Evolutionary conservation across 75 land plant species (phyloP).

Genomic region (Selaginella moellendorffii): DNA sequence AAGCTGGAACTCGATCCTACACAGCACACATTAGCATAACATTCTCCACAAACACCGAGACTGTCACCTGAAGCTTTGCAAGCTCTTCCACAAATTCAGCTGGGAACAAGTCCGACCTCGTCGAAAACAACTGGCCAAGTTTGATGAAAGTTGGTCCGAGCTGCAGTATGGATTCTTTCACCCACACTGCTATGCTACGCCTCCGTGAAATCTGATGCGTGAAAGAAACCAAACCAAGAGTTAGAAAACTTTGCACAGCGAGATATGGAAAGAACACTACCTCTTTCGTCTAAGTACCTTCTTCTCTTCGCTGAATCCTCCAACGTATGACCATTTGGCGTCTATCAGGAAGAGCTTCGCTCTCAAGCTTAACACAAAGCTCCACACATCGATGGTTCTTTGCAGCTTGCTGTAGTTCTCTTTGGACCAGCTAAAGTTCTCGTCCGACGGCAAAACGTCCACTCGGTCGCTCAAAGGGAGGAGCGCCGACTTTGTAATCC

Average conservation of each 20-base stretch:
- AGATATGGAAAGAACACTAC: too few relatives aligned
- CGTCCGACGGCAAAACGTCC: too few relatives aligned
- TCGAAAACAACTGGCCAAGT: constrained; percentile 85
- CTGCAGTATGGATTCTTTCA: constrained; percentile 67
- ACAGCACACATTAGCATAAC: neutral
- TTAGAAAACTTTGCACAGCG: too few relatives aligned
- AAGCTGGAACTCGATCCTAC: constrained; percentile 93
- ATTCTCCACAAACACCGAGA: too few relatives aligned
- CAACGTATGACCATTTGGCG: constrained; percentile 75
- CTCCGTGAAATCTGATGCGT: constrained; percentile 71
- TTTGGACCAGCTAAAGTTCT: constrained; percentile 88
- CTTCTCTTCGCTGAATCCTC: constrained; percentile 74
- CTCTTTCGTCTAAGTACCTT: constrained; percentile 32
- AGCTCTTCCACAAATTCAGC: constrained; percentile 90
- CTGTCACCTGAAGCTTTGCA: constrained; percentile 90
- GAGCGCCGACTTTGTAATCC: too few relatives aligned
- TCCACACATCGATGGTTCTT: constrained; percentile 79
- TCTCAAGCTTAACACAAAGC: constrained; percentile 60
- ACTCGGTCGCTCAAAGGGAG: too few relatives aligned
- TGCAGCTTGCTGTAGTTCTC: constrained; percentile 66
- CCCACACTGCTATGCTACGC: constrained; percentile 61
- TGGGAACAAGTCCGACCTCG: constrained; percentile 89
- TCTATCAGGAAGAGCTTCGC: constrained; percentile 51
- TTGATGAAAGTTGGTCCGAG: constrained; percentile 94
- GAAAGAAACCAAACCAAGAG: too few relatives aligned